Evolutionary conservation across 2,329 filamentous ascomycete genomes (phyloP).

Genomic region (Cucurbitaria berberidis): DNA sequence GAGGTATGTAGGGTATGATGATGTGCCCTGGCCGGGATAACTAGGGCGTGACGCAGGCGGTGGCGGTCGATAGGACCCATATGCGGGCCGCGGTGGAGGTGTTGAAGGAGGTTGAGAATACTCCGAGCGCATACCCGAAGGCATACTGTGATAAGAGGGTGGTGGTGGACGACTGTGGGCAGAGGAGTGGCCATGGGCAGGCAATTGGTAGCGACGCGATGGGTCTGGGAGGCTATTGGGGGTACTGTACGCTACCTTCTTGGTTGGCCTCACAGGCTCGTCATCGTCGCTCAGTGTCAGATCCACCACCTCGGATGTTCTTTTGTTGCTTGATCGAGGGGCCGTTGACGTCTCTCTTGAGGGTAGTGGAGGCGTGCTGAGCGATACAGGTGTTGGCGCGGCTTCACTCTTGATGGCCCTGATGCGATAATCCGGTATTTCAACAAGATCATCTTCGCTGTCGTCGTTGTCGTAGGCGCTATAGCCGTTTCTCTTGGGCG

Average conservation of each 20-base stretch:
- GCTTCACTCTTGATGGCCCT: constrained; percentile 51
- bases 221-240: constrained; percentile 45
- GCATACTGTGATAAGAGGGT: constrained; percentile 18
- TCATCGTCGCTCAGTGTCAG: constrained; percentile 58
- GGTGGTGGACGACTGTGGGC: constrained; percentile 26
- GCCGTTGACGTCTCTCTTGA: constrained; percentile 51
- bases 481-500: constrained; percentile 45
- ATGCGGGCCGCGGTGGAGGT: constrained; percentile 18
- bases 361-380: constrained; percentile 54
- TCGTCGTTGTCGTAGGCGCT: constrained; percentile 51
- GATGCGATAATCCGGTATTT: constrained; percentile 50
- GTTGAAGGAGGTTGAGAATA: constrained; percentile 31
- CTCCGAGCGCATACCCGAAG: constrained; percentile 23
- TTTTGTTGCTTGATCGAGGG: constrained; percentile 50
- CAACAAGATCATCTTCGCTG: constrained; percentile 55
- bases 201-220: constrained; percentile 38
- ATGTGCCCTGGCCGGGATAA: constrained; percentile 34
- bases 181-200: constrained; percentile 21
- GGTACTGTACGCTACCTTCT: constrained; percentile 51
- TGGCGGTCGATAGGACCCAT: constrained; percentile 28
- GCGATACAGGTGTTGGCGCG: constrained; percentile 43
- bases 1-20: constrained; percentile 34
- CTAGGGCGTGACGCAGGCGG: constrained; percentile 28
- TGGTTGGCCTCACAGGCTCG: constrained; percentile 48
- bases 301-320: constrained; percentile 56